phyloP scores from a whole-genome alignment of 768 basidiomycete genomes.

The Tremella yokohamensis region DNA sequence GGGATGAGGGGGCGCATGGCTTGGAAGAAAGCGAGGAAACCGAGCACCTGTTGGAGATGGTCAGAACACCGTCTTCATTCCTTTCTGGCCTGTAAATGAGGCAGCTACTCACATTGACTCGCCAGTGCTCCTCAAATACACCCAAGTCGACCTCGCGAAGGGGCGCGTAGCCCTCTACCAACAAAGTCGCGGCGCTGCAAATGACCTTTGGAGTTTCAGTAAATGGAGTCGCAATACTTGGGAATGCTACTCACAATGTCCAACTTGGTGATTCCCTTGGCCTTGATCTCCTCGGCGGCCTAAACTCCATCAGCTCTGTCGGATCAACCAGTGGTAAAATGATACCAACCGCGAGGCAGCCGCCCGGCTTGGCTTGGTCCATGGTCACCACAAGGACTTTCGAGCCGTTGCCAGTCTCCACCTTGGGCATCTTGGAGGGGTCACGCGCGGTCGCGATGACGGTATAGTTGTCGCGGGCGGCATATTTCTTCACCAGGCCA shows the following conservation, averaged over 20 bases:
- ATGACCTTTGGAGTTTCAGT: no score
- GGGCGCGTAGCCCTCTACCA: slow-evolving; percentile 10
- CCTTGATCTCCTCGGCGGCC: no score
- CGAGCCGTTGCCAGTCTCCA: slow-evolving; percentile 20
- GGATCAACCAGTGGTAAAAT: background rate
- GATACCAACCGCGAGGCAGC: background rate
- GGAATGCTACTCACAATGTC: no score
- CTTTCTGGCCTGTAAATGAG: background rate
- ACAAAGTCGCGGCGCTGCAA: no score
- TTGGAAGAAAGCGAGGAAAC: slow-evolving; percentile 32
- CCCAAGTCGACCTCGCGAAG: slow-evolving; percentile 16
- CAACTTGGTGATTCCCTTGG: no score
- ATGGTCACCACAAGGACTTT: slow-evolving; percentile 22
- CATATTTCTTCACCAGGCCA: slow-evolving; percentile 28
- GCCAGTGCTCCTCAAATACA: slow-evolving; percentile 34
- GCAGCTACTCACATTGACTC: slow-evolving; percentile 27
- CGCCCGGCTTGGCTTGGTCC: slow-evolving; percentile 16
- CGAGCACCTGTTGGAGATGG: slow-evolving; percentile 30
- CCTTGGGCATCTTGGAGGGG: slow-evolving; percentile 21
- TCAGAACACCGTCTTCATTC: background rate
- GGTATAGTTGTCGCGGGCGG: slow-evolving; percentile 17
- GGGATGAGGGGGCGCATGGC: slow-evolving; percentile 30
- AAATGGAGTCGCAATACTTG: no score
- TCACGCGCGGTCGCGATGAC: slow-evolving; percentile 26
- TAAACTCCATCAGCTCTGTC: background rate